phyloP scores from a whole-genome alignment of 1,284 basidiomycete genomes.

The Marasmius sp. region DNA sequence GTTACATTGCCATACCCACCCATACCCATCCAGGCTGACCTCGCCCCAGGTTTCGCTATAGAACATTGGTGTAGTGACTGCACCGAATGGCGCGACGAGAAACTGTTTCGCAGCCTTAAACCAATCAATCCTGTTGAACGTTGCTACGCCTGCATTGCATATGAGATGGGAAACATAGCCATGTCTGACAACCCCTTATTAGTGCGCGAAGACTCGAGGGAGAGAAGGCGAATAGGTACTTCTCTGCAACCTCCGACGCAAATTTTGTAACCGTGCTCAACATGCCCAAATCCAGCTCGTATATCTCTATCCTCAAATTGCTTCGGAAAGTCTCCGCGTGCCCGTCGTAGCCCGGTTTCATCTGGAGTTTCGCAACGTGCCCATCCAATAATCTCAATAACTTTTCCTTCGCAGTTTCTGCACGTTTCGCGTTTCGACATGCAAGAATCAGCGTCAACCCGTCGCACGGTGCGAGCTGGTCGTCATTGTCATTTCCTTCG shows the following conservation, averaged over 20 bases:
- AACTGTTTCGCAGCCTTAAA: conserved; percentile 50
- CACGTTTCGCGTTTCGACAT: conserved; percentile 70
- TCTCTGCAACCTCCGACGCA: conserved; percentile 51
- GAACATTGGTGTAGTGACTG: conserved; percentile 60
- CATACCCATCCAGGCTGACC: conserved; percentile 69
- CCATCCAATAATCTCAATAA: conserved; percentile 57
- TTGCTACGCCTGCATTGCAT: conserved; percentile 79
- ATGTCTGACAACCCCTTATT: conserved; percentile 50
- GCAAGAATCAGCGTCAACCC: conserved; percentile 81
- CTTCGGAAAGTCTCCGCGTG: conserved; percentile 59
- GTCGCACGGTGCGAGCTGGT: conserved; percentile 33
- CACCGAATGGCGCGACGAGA: conserved; percentile 42
- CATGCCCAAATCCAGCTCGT: conserved; percentile 66
- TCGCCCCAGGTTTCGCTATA: conserved; percentile 65
- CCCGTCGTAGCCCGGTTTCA: conserved; percentile 39
- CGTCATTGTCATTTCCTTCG: conserved; percentile 4
- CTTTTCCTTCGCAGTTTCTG: conserved; percentile 57
- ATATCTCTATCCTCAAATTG: conserved; percentile 62
- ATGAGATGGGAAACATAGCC: conserved; percentile 82
- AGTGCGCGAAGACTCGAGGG: conserved; percentile 3
- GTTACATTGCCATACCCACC: conserved; percentile 86
- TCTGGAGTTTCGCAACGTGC: conserved; percentile 40
- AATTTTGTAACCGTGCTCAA: conserved; percentile 67
- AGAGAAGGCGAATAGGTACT: conserved; percentile 38
- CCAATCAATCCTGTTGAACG: conserved; percentile 64